Evolutionary conservation across 2,329 filamentous ascomycete species (phyloP).

Genomic region (Xylariaceae sp.): DNA sequence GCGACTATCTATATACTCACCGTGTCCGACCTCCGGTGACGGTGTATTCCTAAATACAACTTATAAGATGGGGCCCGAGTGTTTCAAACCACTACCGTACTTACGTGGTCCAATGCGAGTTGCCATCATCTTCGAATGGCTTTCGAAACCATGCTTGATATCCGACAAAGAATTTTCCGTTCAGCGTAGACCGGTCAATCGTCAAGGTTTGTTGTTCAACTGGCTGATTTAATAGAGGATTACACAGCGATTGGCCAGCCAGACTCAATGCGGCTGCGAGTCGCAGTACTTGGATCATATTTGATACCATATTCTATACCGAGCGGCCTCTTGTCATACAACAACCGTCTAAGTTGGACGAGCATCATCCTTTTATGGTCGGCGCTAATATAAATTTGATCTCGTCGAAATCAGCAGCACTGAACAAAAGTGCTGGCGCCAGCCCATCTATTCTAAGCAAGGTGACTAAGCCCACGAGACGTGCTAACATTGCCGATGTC

Average conservation of each 20-base stretch:
- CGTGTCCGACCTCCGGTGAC: conserved; percentile 34
- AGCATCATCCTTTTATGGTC: conserved; percentile 5
- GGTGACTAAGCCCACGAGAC: conserved; percentile 8
- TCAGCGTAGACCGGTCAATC: conserved; percentile 36
- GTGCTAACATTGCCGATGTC: neutral
- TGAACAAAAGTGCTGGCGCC: conserved; percentile 13
- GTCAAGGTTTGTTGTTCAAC: conserved; percentile 22
- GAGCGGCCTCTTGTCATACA: neutral
- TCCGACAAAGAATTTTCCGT: conserved; percentile 37
- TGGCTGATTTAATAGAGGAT: neutral
- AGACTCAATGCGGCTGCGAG: conserved; percentile 17
- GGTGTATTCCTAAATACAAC: conserved; percentile 26
- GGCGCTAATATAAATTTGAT: neutral
- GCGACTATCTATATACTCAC: conserved; percentile 8
- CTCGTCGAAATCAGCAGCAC: neutral
- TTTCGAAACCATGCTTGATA: conserved; percentile 40
- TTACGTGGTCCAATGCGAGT: conserved; percentile 40
- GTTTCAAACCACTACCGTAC: neutral
- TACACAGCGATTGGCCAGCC: conserved; percentile 11
- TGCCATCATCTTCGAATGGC: conserved; percentile 34
- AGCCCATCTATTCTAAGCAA: conserved; percentile 14
- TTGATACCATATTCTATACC: neutral
- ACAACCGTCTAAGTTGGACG: neutral
- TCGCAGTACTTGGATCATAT: conserved; percentile 17
- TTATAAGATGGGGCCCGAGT: conserved; percentile 6